Conservation (phyloP, 345 rosid genomes). For the Microthlaspi erraticum region DNA sequence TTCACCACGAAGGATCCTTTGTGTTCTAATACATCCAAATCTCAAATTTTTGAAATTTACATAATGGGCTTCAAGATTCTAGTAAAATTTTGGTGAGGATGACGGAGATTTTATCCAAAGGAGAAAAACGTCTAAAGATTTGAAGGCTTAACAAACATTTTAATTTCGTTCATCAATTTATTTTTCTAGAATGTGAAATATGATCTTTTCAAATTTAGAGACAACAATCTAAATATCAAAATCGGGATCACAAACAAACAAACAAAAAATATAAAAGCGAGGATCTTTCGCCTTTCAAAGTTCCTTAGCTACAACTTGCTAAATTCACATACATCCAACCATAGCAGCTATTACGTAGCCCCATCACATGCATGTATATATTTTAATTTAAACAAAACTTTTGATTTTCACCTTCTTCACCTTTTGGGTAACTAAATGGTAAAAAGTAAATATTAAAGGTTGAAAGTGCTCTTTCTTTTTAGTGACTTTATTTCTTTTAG, state of each 20-base stretch:
- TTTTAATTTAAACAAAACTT: background rate
- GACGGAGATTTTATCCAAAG: constrained; percentile 1
- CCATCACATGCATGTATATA: constrained; percentile 16
- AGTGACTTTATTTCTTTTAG: constrained; percentile 3
- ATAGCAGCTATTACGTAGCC: constrained; percentile 31
- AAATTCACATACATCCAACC: constrained; percentile 30
- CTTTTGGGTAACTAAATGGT: constrained; percentile 4
- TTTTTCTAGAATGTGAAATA: background rate
- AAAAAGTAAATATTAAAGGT: background rate
- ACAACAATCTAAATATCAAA: background rate
- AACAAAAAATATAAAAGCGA: background rate
- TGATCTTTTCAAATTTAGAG: constrained; percentile 3
- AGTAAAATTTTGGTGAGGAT: background rate
- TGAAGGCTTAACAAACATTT: background rate
- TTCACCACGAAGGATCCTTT: background rate
- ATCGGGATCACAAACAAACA: constrained; percentile 32
- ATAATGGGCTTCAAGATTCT: background rate
- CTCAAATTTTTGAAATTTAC: background rate
- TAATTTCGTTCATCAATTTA: background rate
- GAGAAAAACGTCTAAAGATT: background rate
- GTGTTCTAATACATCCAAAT: background rate
- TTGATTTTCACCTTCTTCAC: background rate
- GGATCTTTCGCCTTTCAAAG: constrained; percentile 20
- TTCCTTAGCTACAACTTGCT: constrained; percentile 35
- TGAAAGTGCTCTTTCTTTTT: background rate